Conservation (phyloP, 2,329 filamentous ascomycete species). For the Trichoderma citrinoviride region DNA sequence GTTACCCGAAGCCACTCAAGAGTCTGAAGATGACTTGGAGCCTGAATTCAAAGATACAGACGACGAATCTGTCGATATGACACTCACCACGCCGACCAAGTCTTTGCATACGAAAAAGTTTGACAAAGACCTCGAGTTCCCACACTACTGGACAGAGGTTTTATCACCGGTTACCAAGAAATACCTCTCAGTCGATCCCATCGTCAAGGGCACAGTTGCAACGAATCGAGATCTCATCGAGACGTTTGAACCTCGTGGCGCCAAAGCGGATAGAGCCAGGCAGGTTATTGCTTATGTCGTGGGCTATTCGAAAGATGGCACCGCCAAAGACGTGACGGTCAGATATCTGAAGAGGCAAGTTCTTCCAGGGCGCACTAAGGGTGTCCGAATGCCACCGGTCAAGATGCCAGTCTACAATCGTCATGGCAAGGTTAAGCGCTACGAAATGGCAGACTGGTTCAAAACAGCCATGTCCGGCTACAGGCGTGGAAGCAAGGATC, state of each 20-base stretch:
- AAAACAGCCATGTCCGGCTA: conserved; percentile 76
- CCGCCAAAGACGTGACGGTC: conserved; percentile 91
- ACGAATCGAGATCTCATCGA: conserved; percentile 70
- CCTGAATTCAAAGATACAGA: conserved; percentile 49
- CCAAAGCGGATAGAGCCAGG: conserved; percentile 78
- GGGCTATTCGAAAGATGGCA: conserved; percentile 77
- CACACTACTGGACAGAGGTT: conserved; percentile 91
- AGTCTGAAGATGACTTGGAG: conserved; percentile 49
- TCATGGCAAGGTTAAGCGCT: conserved; percentile 71
- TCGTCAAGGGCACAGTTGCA: conserved; percentile 66
- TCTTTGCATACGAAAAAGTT: conserved; percentile 49
- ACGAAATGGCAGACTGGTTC: conserved; percentile 87
- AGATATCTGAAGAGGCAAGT: conserved; percentile 80
- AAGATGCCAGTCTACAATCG: conserved; percentile 78
- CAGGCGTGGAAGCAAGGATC: conserved; percentile 44
- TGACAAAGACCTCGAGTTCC: conserved; percentile 76
- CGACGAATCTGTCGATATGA: conserved; percentile 58
- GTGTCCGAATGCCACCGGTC: conserved; percentile 71
- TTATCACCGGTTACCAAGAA: conserved; percentile 77
- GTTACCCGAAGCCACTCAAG: conserved; percentile 29
- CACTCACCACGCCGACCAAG: conserved; percentile 41
- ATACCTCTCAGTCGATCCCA: conserved; percentile 74
- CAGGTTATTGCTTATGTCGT: conserved; percentile 90
- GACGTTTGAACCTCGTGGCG: conserved; percentile 77
- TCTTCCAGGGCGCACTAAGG: conserved; percentile 87